A percentile compares a stretch with the other conserved stretches of the same genome.
Conservation (phyloP, 1,284 basidiomycete genomes). For the Lentinus polychrous region DNA sequence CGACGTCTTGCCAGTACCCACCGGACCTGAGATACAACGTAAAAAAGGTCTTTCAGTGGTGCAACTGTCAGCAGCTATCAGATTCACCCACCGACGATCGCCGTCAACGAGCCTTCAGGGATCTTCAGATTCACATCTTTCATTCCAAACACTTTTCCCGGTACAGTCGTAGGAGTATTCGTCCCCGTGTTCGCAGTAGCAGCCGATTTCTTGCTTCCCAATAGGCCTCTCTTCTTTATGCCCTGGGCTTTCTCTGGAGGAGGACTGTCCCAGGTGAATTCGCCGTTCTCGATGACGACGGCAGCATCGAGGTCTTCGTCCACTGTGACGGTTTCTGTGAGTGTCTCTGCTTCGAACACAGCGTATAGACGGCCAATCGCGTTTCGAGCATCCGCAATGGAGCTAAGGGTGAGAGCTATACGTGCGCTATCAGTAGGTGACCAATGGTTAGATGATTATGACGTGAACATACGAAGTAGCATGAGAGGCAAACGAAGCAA, state of each 20-base stretch:
- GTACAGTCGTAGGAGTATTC: constrained; percentile 20
- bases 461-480: constrained; percentile 51
- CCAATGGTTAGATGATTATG: constrained; percentile 9
- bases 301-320: constrained; percentile 53
- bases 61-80: constrained; percentile 15
- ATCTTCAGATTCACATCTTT: constrained; percentile 57
- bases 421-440: not conserved
- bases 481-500: constrained; percentile 70
- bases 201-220: constrained; percentile 15
- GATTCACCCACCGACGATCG: constrained; percentile 61
- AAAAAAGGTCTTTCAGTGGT: not conserved
- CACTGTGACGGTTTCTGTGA: constrained; percentile 45
- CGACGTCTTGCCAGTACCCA: constrained; percentile 65
- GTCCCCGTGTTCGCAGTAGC: constrained; percentile 9
- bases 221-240: constrained; percentile 22
- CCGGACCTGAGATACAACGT: constrained; percentile 21
- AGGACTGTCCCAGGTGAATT: constrained; percentile 83
- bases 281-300: constrained; percentile 57
- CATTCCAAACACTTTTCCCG: constrained; percentile 46
- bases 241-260: constrained; percentile 41
- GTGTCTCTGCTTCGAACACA: constrained; percentile 75
- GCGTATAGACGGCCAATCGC: constrained; percentile 63
- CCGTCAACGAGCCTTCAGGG: constrained; percentile 67
- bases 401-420: constrained; percentile 65
- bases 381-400: constrained; percentile 75